Conservation (phyloP, 345 rosid genomes). For the Aquilaria yunnanensis region DNA sequence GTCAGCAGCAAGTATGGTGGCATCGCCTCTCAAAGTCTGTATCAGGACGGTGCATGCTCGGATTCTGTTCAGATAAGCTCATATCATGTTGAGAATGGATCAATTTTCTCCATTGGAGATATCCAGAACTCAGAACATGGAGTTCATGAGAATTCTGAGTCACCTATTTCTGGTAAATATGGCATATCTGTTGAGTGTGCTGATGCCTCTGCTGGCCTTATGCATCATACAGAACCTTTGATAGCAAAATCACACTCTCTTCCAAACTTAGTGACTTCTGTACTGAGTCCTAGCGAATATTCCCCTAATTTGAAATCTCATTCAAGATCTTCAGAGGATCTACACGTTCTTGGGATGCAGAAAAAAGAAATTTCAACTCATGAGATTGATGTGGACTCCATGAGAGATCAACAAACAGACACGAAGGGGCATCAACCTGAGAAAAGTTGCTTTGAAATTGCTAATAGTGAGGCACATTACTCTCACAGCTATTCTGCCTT, state of each 20-base stretch:
- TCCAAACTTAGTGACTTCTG: conserved; percentile 37
- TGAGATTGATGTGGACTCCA: conserved; percentile 23
- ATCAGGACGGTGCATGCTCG: conserved; percentile 26
- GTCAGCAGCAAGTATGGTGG: conserved; percentile 26
- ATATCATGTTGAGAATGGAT: conserved; percentile 33
- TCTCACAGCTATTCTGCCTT: conserved; percentile 44
- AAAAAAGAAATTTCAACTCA: conserved; percentile 31
- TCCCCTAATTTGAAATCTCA: conserved; percentile 27
- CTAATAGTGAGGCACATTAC: conserved; percentile 38
- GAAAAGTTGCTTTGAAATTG: conserved; percentile 30
- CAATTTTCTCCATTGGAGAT: conserved; percentile 62
- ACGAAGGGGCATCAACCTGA: conserved; percentile 20
- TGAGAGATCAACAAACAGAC: conserved; percentile 28
- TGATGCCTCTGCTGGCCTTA: conserved; percentile 31
- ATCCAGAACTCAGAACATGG: conserved; percentile 40
- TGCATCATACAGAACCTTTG: conserved; percentile 30
- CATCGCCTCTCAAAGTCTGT: conserved; percentile 22
- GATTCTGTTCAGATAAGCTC: conserved; percentile 42
- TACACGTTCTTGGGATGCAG: conserved; percentile 30
- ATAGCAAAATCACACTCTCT: conserved; percentile 51
- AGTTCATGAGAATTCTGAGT: conserved; percentile 35
- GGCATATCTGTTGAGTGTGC: conserved; percentile 31
- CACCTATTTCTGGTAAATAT: conserved; percentile 21
- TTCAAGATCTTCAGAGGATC: conserved; percentile 62
- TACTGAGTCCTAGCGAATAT: conserved; percentile 22